Conservation (phyloP, 2,329 filamentous ascomycete species). For the Neophaeococcomyces aloes region DNA sequence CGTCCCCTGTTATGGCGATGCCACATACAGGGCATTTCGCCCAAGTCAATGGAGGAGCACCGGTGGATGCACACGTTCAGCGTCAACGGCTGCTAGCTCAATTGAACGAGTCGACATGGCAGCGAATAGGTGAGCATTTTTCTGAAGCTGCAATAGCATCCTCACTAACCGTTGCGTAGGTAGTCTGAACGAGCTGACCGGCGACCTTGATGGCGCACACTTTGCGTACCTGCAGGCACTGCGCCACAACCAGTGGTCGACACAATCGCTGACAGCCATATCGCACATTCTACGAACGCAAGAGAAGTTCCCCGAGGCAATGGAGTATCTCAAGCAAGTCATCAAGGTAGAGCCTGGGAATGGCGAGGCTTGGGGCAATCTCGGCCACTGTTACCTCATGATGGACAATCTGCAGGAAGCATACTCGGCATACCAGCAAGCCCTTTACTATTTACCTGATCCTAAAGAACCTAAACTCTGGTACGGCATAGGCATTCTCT, state of each 20-base stretch:
- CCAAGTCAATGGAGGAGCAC: constrained; percentile 36
- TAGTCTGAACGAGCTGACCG: constrained; percentile 74
- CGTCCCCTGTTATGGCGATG: constrained; percentile 1
- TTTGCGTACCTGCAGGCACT: constrained; percentile 83
- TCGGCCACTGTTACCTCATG: constrained; percentile 98
- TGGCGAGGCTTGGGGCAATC: constrained; percentile 91
- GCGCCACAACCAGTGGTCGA: constrained; percentile 75
- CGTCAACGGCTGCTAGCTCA: constrained; percentile 56
- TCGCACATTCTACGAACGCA: constrained; percentile 82
- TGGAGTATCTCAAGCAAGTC: constrained; percentile 85
- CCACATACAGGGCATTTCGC: constrained; percentile 40
- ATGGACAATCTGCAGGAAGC: constrained; percentile 96
- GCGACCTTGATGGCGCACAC: constrained; percentile 80
- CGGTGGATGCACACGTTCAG: constrained; percentile 35
- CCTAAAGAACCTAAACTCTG: constrained; percentile 97
- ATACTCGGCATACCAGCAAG: constrained; percentile 92
- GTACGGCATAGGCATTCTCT: constrained; percentile 97
- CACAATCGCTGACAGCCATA: constrained; percentile 86
- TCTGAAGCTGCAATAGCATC: constrained; percentile 1
- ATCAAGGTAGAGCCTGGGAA: constrained; percentile 80
- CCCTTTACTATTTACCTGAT: constrained; percentile 81
- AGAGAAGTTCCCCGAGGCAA: constrained; percentile 86
- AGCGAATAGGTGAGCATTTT: constrained; percentile 67
- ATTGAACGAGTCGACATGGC: constrained; percentile 82
- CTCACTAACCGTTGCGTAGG: constrained; percentile 42